Evolutionary conservation across 495 filamentous ascomycete genomes (phyloP).

Genomic region (Chaetomium cochliodes): DNA sequence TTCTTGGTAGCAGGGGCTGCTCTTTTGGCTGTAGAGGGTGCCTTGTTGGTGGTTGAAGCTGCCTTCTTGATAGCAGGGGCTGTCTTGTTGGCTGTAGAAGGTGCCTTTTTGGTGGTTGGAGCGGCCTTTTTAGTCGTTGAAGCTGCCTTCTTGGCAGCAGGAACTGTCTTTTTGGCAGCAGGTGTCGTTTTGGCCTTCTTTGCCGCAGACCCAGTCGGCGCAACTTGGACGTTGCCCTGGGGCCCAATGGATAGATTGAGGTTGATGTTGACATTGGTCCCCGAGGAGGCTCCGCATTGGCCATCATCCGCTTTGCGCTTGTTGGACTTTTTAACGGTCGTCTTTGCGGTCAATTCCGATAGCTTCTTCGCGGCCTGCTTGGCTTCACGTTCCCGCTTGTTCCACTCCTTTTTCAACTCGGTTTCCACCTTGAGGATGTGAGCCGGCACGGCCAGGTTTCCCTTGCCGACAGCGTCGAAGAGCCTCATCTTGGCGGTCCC

Average conservation of each 20-base stretch:
- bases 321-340: constrained; percentile 12
- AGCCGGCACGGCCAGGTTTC: constrained; percentile 45
- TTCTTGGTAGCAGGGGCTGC: not conserved
- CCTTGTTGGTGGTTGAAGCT: no score
- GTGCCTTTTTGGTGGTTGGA: no score
- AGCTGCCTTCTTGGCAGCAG: no score
- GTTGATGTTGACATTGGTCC: constrained; percentile 23
- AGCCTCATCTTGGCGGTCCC: constrained; percentile 57
- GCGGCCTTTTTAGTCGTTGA: no score
- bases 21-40: not conserved
- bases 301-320: constrained; percentile 39
- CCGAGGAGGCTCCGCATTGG: not conserved
- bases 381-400: constrained; percentile 46
- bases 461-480: constrained; percentile 49
- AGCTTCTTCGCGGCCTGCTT: constrained; percentile 39
- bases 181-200: constrained; percentile 26
- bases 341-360: not conserved
- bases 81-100: no score
- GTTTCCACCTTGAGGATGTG: constrained; percentile 46
- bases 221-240: constrained; percentile 18
- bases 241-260: constrained; percentile 19
- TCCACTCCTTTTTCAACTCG: constrained; percentile 55
- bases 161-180: not conserved
- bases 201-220: constrained; percentile 2
- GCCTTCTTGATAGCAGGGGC: no score